A percentile compares a stretch with the other conserved stretches of the same genome.
phyloP scores from a whole-genome alignment of 179 eudicot genomes.

The Silene coronaria region DNA sequence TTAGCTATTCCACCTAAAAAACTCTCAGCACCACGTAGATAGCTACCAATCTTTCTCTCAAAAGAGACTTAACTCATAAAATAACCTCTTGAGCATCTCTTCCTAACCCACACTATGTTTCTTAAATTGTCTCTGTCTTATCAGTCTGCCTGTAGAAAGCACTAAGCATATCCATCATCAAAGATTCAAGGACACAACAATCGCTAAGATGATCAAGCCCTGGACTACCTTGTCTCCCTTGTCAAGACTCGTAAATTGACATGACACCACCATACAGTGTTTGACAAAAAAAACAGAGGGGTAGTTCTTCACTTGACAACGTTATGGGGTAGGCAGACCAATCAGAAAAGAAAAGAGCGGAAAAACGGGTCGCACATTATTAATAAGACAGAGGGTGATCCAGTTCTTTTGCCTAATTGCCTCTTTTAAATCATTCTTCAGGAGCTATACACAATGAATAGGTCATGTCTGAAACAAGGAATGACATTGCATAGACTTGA shows the following conservation, averaged over 20 bases:
- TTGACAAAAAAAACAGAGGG: background rate
- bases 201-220: background rate
- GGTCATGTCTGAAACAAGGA: background rate
- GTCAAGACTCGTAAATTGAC: background rate
- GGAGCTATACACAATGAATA: background rate
- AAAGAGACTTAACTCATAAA: constrained; percentile 1
- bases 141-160: background rate
- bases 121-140: background rate
- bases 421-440: background rate
- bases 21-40: background rate
- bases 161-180: background rate
- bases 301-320: background rate
- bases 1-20: no score
- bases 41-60: background rate
- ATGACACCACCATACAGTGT: background rate
- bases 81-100: background rate
- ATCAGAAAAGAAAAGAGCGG: background rate
- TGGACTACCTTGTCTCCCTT: constrained; percentile 1
- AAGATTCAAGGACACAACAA: background rate
- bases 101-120: background rate
- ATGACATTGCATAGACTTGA: constrained; percentile 1
- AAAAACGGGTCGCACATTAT: background rate
- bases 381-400: background rate
- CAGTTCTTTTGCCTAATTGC: background rate
- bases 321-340: background rate